phyloP scores from a whole-genome alignment of 306 rosid species.

The Echinosophora koreensis region DNA sequence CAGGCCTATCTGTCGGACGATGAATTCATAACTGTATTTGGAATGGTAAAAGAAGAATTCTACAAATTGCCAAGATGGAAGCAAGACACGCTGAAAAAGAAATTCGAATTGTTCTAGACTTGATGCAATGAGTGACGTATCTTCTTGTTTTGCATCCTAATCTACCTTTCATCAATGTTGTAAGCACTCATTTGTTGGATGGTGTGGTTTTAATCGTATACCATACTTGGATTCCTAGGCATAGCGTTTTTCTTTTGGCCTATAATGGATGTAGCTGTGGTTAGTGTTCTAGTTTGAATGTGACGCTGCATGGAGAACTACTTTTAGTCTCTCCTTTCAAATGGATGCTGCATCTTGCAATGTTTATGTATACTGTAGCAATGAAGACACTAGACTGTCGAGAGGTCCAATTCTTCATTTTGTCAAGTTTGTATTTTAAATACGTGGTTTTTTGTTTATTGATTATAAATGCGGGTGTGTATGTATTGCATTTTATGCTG shows the following conservation, averaged over 20 bases:
- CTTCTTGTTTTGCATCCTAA: slow-evolving; percentile 45
- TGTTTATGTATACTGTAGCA: slow-evolving; percentile 52
- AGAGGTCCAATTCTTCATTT: slow-evolving; percentile 68
- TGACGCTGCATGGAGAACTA: too few relatives aligned
- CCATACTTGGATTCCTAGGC: too few relatives aligned
- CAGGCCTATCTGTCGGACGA: slow-evolving; percentile 92
- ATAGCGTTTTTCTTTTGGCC: too few relatives aligned
- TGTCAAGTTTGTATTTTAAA: slow-evolving; percentile 51
- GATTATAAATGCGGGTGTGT: slow-evolving; percentile 58
- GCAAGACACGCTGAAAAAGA: slow-evolving; percentile 91
- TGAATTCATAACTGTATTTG: slow-evolving; percentile 76
- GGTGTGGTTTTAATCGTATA: too few relatives aligned
- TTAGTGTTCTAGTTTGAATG: too few relatives aligned
- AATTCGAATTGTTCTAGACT: slow-evolving; percentile 75
- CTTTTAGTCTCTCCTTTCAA: slow-evolving; percentile 45
- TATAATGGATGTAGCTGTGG: too few relatives aligned
- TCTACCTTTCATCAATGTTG: slow-evolving; percentile 47
- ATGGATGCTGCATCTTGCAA: slow-evolving; percentile 59
- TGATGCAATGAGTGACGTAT: slow-evolving; percentile 34
- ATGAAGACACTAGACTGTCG: slow-evolving; percentile 46
- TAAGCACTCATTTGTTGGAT: too few relatives aligned
- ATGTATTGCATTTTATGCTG: slow-evolving; percentile 58
- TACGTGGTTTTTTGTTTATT: slow-evolving; percentile 26
- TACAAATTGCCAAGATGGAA: slow-evolving; percentile 90
- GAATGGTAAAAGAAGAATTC: slow-evolving; percentile 76